Base-by-base conservation (phyloP, 2,329 filamentous ascomycete genomes). In the Colletotrichum scovillei region DNA sequence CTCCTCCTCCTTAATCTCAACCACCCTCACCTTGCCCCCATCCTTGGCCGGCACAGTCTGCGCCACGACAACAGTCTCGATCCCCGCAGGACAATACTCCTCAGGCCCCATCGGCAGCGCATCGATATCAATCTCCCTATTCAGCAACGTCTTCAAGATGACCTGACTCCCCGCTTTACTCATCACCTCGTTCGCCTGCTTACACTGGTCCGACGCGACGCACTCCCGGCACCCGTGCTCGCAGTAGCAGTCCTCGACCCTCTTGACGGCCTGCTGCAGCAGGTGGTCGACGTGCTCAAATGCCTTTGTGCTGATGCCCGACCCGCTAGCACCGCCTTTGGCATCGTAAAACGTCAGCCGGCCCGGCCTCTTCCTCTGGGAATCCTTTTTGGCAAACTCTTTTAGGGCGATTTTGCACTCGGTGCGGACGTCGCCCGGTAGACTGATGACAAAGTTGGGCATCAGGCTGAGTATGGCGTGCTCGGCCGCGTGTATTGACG, bases 291-390 rank as follows among this genome's bases (percentile, higher is more conserved):
- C 88, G 79, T 97, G 97, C 78, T 98, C 96, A 78, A 98, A 98
- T 0, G 95, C 96, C 80, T 98, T 98, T 52, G 93, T 94, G 74
- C 93, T 95, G 77, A 98, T 97, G 0, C 97, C 97, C 0, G 91
- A 93, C 0, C 96, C 96, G 56, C 90, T 89, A 0, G 93, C 89
- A 0, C 96, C 96, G 8, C 97, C 97, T 82, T 97, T 98, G 3
- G 95, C 93, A 80, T 98, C 97, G 82, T 98, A 99, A 79, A 99
- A 98, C 0, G 95, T 98, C 60, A 99, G 84, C 0, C 97, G 87
- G 0, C 95, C 97, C 0, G 96, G 97, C 4, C 97, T 88, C 83
- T 98, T 98, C 35, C 95, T 89, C 32, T 85, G 84, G 0, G 90
- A 92, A 78, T 93, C 91, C 66, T 87, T 84, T 76, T 90, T 90